Base-by-base conservation (phyloP, 768 basidiomycete genomes). In the Baorangia bicolor region DNA sequence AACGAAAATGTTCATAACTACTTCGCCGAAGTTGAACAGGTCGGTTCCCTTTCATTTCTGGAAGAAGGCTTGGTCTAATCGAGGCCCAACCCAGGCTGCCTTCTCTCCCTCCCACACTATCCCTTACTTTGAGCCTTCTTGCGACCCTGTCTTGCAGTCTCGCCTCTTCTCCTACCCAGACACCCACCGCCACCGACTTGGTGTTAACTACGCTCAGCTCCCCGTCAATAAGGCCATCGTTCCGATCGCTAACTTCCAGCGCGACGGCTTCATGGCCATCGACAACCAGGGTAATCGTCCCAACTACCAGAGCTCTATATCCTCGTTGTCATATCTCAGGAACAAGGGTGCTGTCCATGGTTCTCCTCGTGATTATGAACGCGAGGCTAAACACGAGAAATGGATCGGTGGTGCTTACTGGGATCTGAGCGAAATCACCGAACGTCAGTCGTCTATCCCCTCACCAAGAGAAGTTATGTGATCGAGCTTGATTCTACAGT, bases 11-110 rank as follows among this genome's bases (percentile, higher is more conserved):
- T 81, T 20, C 77, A 87, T 69, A 92, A 93, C 77, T 97, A 93
- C 82, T 97, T 97, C 56, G 87, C 93, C 48, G 95, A 98, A 76
- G 87, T 94, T 43, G 95, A 98, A 73, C 94, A 98, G 77, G 88
- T 90, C 34, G 61, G 78, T 57, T 68, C 18, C 62, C 59, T 70
- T 73, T 58, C 70, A 63, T 66, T 59, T 69, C 60, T 46, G 7
- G 28, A 31, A 27, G 40, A 43, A n/a, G 11, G n/a, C 49, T 53
- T 28, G 30, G 63, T 57, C 21, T 61, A 21, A 61, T 31, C 9
- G 14, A 35, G 45, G 27, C 30, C 20, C 14, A 13, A 46, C 28
- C 25, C 55, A 88, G 81, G 78, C 75, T 56, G 94, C 94, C 3
- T 95, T 92, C 80, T 83, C 92, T 20, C 95, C 95, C 0, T 89